Evolutionary conservation across 495 filamentous ascomycete genomes (phyloP), one percentile per base, ranked within the genome.

Genomic region (Aspergillus homomorphus): DNA sequence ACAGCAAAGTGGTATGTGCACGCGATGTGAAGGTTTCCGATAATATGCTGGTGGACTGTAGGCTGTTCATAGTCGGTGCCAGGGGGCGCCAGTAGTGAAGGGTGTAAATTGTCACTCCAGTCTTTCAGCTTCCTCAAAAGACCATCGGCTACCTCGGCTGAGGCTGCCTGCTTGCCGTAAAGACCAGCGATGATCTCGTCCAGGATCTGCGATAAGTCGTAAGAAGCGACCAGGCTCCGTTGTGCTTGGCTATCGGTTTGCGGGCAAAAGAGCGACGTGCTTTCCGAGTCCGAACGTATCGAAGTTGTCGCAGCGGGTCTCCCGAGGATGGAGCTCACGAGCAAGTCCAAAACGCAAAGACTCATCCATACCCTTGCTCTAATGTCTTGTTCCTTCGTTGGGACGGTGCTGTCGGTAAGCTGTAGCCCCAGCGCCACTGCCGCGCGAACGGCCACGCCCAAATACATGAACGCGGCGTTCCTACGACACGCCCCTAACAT

Each of bases 391-490:
- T 54, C 52, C 18, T 3, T 30, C 5, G 18, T 26, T 5, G 48
- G 22, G 21, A 22, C 26, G 14, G 18, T n/a, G 9, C 23, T 18
- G 20, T 57, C 60, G 33, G 33, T 54, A 26, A 62, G 56, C 52
- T 80, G 76, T 6, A 80, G 64, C 0, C 76, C 77, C 16, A 80
- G 54, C 10, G 75, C 75, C 8, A 72, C 69, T 10, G 77, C 75
- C 4, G 75, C 73, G 45, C 73, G 70, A 14, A 72, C 67, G 10
- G 77, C 76, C 7, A 80, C 73, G 0, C 77, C 77, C 33, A 80
- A 48, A 33, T 79, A 79, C 76, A 80, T 78, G 57, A 78, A 80
- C 8, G 77, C 76, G 4, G 75, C 71, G 49, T 80, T 80, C 50
- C 77, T 72, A 28, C 75, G 76, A 51, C 75, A 78, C 9, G 74